A percentile compares a stretch with the other conserved stretches of the same genome.
Conservation (phyloP, 768 basidiomycete species). For the Megacollybia marginata region DNA sequence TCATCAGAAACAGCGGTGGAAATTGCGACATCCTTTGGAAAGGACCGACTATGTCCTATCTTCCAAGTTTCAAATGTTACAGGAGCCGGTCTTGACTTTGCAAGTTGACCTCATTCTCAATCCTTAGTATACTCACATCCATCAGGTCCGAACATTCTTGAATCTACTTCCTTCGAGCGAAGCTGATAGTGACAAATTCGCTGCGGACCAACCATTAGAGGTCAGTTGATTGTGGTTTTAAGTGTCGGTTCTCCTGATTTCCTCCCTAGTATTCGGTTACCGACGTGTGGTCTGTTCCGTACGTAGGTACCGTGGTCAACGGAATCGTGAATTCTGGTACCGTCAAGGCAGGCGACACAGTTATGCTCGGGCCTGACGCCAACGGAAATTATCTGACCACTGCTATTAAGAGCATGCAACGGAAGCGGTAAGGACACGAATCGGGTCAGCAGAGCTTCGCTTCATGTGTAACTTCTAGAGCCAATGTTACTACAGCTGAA, state of each 20-base stretch:
- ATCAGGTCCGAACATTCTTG: slow-evolving; percentile 77
- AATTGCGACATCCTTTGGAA: slow-evolving; percentile 64
- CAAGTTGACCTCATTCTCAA: slow-evolving; percentile 22
- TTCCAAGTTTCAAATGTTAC: slow-evolving; percentile 94
- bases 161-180: slow-evolving; percentile 89
- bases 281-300: slow-evolving; percentile 84
- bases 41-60: slow-evolving; percentile 78
- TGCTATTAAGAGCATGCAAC: slow-evolving; percentile 85
- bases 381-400: slow-evolving; percentile 83
- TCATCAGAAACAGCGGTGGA: slow-evolving; percentile 77
- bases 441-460: slow-evolving; percentile 6
- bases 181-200: slow-evolving; percentile 74
- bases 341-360: slow-evolving; percentile 71
- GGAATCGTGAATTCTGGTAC: slow-evolving; percentile 75
- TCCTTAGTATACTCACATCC: background rate
- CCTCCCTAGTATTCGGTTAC: slow-evolving; percentile 66
- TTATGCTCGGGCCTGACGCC: slow-evolving; percentile 86
- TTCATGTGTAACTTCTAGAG: slow-evolving; percentile 35
- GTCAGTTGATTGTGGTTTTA: slow-evolving; percentile 23
- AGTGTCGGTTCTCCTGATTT: slow-evolving; percentile 1
- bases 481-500: slow-evolving; percentile 75
- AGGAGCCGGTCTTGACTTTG: slow-evolving; percentile 80
- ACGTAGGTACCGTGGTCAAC: slow-evolving; percentile 79
- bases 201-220: slow-evolving; percentile 73
- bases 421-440: slow-evolving; percentile 55